These are phyloP conservation scores for Penicillium diatomitis DNA, from an alignment of 495 filamentous ascomycete genomes.

Conservation along the genomic window DNA sequence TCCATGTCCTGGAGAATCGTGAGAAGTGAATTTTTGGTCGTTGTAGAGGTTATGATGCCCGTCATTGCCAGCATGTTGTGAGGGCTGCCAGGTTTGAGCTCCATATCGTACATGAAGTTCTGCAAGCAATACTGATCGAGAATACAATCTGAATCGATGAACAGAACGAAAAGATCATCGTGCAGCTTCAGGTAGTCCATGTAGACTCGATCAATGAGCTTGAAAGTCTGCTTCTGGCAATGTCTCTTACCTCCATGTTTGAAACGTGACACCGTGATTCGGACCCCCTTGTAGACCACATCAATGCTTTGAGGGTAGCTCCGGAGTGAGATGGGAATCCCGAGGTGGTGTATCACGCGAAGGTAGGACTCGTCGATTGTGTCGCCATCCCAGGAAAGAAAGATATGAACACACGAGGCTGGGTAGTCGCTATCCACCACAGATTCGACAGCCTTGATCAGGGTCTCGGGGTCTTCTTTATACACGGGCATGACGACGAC, in stretches of 20 bases:
- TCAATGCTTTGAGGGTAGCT: conserved; percentile 87
- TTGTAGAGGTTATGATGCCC: conserved; percentile 92
- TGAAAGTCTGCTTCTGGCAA: conserved; percentile 91
- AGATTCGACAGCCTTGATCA: conserved; percentile 84
- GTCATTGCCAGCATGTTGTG: conserved; percentile 98
- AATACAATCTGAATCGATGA: conserved; percentile 98
- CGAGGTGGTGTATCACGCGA: conserved; percentile 78
- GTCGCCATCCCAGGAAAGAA: conserved; percentile 91
- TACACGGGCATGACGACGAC: conserved; percentile 98
- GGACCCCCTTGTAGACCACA: conserved; percentile 68
- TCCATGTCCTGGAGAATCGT: conserved; percentile 97
- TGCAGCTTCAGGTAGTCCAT: conserved; percentile 78
- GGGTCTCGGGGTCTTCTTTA: conserved; percentile 79
- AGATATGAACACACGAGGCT: conserved; percentile 86
- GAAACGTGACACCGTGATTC: conserved; percentile 89
- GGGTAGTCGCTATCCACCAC: conserved; percentile 95
- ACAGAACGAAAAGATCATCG: conserved; percentile 90
- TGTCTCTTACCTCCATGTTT: conserved; percentile 88
- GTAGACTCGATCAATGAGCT: conserved; percentile 90
- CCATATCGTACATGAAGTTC: conserved; percentile 99
- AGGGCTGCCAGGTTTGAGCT: conserved; percentile 87
- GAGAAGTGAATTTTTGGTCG: conserved; percentile 77
- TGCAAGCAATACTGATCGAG: conserved; percentile 87
- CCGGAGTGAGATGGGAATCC: conserved; percentile 67
- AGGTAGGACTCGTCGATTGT: conserved; percentile 83